Percentiles rank a stretch among this genome's conserved stretches.
These are phyloP conservation scores for Actinidia chinensis DNA, from an alignment of 179 eudicot species.

Conservation along the genomic window DNA sequence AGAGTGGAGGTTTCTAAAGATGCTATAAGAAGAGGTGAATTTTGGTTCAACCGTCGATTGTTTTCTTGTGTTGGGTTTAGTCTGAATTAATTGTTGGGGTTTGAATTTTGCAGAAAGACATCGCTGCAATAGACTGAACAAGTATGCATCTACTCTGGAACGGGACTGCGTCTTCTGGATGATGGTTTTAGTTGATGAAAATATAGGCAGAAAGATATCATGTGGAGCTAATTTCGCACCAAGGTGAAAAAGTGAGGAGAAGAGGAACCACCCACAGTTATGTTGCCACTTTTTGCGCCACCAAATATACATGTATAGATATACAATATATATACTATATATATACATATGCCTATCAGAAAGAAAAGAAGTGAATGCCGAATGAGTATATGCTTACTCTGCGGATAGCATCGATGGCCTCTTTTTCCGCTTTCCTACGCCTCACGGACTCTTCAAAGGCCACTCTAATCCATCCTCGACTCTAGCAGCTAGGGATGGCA, in stretches of 20 bases:
- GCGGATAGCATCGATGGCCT: constrained; percentile 57
- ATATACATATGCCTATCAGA: no score
- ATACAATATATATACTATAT: no score
- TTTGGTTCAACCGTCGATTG: neutral
- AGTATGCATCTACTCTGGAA: constrained; percentile 43
- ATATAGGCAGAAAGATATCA: constrained; percentile 90
- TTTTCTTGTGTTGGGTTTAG: constrained; percentile 7
- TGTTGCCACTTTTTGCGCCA: no score
- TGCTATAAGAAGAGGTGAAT: constrained; percentile 70
- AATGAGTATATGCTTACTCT: constrained; percentile 42
- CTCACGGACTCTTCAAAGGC: constrained; percentile 74
- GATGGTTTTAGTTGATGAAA: constrained; percentile 94
- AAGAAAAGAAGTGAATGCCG: neutral
- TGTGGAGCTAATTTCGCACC: constrained; percentile 76
- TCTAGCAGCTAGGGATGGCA: no score
- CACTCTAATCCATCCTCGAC: no score
- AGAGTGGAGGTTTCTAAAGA: constrained; percentile 50
- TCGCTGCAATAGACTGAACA: constrained; percentile 71
- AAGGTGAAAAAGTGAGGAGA: constrained; percentile 64
- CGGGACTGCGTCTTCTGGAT: constrained; percentile 53
- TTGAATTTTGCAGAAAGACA: constrained; percentile 56
- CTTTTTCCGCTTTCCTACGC: constrained; percentile 75
- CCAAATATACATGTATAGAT: no score
- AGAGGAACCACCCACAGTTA: no score
- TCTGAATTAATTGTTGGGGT: no score